Base-by-base conservation (phyloP, 192 early-diverging fungal species). In the Dissophora ornata region DNA sequence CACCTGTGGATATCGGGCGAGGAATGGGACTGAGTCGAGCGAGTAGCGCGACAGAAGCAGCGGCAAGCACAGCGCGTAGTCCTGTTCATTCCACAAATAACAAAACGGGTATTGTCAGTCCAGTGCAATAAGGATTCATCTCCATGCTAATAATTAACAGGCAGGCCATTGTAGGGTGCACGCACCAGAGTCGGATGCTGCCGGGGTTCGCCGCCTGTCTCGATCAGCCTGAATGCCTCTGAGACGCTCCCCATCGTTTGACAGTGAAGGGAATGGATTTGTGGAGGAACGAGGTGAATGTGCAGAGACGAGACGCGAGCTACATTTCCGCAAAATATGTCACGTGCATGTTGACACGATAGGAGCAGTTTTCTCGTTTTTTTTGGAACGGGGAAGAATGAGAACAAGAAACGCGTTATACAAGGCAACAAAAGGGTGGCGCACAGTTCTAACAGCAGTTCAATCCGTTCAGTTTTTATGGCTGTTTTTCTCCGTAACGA, bases 121-220 rank as follows among this genome's bases (percentile, higher is more conserved):
- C 16, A 8, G n/a, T 47, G n/a, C 8, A 45, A 4, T 2, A 9
- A 18, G 11, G 25, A 42, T n/a, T 47, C 44, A 5, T 3, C 0
- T 44, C 16, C 25, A 59, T 38, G 13, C 7, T 13, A 38, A 38
- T 9, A 13, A 38, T 9, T 38, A 13, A 41, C 18, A 6, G 41
- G 2, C 25, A 13, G 0, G 25, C 19, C 33, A 4, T 8, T 32
- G 4, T 50, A 25, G 8, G 10, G 53, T 22, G 21, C n/a, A 36
- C 29, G 30, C 49, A 77, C 73, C 57, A 67, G 45, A 25, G n/a
- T 26, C 25, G 51, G 73, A 32, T 62, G 49, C 30, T 25, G 64
- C 41, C 73, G 42, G 6, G 73, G 73, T 46, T 77, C 50, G n/a
- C 64, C 73, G 11, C 73, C 73, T 16, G 65, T 67, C 53, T 77